Evolutionary conservation across 371 early-diverging fungal species (phyloP), one percentile per base, ranked within the genome.

Genomic region (Rhizopus sp.): DNA sequence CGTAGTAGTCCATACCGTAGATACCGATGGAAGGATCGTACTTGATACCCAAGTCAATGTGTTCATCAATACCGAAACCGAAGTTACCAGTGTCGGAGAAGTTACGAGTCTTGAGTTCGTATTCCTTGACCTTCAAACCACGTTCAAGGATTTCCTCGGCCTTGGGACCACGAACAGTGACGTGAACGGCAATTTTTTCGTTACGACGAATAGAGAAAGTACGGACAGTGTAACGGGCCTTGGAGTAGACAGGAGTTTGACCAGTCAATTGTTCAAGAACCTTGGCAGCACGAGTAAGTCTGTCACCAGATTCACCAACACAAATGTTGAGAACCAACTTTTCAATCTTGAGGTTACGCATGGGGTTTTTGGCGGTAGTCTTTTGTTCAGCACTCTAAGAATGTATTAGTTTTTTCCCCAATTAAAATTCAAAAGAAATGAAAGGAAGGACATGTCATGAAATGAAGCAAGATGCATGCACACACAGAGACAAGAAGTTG

Each of bases 31-130:
- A 87, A 49, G 99, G 99, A 84, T 99, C 99, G 88, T 99, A 99
- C 91, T 99, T 99, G 88, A 99, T 98, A 70, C 99, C 99, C 75
- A 99, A 87, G 85, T 99, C 99, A 67, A 99, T 99, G 89, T 99
- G 99, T 88, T 99, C 99, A 72, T 97, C 92, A 86, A 99, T 94
- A 93, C 99, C 99, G 88, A 99, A 99, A 69, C 99, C 99, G 75
- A 99, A 99, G 93, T 98, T 98, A 62, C 99, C 99, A 64, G 95
- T 99, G 51, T 77, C 88, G 32, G 97, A 96, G 88, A 99, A 99
- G 94, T 98, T 98, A 76, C 86, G 76, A 56, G 83, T 81, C 74
- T 86, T 86, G 53, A 99, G 87, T 86, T 99, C 99, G 88, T 95
- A 99, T 85, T 99, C 99, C 93, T 98, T 99, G 73, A 99, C 99